Conservation (phyloP, 495 filamentous ascomycete species). For the Daldinia decipiens region DNA sequence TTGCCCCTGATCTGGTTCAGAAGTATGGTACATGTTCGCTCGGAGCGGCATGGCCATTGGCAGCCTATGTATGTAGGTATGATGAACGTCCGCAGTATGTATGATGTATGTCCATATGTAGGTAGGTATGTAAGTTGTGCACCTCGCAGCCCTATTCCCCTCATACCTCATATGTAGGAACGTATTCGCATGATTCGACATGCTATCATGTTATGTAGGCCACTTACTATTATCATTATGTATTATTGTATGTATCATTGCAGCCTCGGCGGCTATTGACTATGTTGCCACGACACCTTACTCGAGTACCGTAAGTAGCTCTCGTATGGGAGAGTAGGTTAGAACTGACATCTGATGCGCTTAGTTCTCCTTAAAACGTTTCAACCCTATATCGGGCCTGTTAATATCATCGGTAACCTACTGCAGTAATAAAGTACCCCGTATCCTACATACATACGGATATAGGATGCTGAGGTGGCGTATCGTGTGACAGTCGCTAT, state of each 20-base stretch:
- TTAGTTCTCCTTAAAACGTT: conserved; percentile 34
- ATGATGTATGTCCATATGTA: not conserved
- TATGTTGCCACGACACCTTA: conserved; percentile 35
- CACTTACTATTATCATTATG: conserved; percentile 32
- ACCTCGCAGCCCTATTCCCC: conserved; percentile 43
- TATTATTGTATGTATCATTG: too few relatives aligned
- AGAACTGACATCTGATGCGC: conserved; percentile 38
- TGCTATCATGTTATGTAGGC: not conserved
- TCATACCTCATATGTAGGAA: too few relatives aligned
- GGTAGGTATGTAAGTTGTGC: conserved; percentile 29
- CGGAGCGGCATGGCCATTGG: conserved; percentile 15
- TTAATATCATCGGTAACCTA: conserved; percentile 31
- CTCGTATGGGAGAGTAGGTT: conserved; percentile 14
- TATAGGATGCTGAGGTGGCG: conserved; percentile 16
- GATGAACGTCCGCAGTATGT: conserved; percentile 6
- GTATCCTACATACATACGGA: conserved; percentile 20
- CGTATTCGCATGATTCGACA: conserved; percentile 17
- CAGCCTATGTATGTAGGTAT: conserved; percentile 16
- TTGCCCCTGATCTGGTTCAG: conserved; percentile 36
- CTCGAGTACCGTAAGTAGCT: conserved; percentile 18
- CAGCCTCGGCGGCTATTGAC: conserved; percentile 38
- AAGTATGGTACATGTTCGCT: conserved; percentile 18
- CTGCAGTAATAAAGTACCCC: conserved; percentile 16
- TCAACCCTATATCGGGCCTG: conserved; percentile 39
- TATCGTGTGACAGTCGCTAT: conserved; percentile 8